phyloP scores from a whole-genome alignment of 495 filamentous ascomycete species.

The Aspergillus leporis region DNA sequence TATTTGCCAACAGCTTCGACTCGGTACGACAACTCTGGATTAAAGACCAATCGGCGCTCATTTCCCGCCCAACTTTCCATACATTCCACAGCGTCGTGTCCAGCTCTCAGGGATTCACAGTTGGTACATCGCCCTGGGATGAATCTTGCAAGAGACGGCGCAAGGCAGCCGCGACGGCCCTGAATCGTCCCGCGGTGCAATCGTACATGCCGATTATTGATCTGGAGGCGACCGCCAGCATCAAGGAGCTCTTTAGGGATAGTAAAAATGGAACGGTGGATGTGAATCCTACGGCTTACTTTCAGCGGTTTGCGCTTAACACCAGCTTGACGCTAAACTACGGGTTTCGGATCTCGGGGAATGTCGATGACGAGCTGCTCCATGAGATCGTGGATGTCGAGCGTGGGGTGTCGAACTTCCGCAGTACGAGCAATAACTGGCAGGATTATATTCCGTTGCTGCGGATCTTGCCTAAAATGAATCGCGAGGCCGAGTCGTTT shows the following conservation, averaged over 20 bases:
- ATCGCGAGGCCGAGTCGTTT: constrained; percentile 54
- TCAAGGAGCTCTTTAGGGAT: constrained; percentile 63
- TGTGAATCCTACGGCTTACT: constrained; percentile 64
- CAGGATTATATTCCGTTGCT: constrained; percentile 69
- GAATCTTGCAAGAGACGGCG: constrained; percentile 69
- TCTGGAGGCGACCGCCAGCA: constrained; percentile 62
- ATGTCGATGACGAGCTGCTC: constrained; percentile 57
- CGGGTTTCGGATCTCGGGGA: constrained; percentile 61
- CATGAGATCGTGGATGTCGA: constrained; percentile 65
- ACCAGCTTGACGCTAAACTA: constrained; percentile 68
- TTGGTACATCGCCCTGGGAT: constrained; percentile 75
- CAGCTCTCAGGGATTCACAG: constrained; percentile 68
- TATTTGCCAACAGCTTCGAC: constrained; percentile 71
- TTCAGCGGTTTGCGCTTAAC: constrained; percentile 67
- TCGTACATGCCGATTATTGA: constrained; percentile 75
- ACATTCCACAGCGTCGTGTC: constrained; percentile 74
- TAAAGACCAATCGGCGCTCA: constrained; percentile 68
- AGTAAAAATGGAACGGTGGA: constrained; percentile 56
- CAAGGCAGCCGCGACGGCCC: constrained; percentile 68
- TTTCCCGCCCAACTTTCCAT: constrained; percentile 68
- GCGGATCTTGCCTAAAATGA: constrained; percentile 56
- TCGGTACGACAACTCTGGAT: constrained; percentile 70
- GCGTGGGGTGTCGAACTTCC: constrained; percentile 61
- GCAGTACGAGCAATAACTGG: constrained; percentile 69
- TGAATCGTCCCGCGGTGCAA: constrained; percentile 66